Evolutionary conservation across 1,284 basidiomycete species (phyloP), one percentile per base, ranked within the genome.

Genomic region (Melampsora americana): DNA sequence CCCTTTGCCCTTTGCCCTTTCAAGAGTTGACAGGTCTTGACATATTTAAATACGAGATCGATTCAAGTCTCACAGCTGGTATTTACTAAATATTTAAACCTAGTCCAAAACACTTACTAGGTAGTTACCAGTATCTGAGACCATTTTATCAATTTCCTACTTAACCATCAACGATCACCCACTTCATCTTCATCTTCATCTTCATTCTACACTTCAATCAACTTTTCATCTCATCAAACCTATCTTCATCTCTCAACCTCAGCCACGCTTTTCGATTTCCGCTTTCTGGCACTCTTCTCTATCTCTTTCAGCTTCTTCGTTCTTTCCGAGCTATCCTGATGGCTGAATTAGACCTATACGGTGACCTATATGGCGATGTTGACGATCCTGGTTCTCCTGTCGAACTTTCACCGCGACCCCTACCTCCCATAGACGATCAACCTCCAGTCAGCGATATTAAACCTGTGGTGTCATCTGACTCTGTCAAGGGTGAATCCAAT

Each of bases 281-380:
- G 5, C 28, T 20, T 35, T 26, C 6, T 30, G 9, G 7, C 60
- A 32, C 60, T 18, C 28, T 62, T 28, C 20, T 28, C 32, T 20
- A 1, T 18, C 18, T 35, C 60, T 2, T 62, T 30, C 9, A 35
- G 20, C 26, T 62, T 6, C 18, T 20, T 5, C 28, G 5, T 4
- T 12, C 20, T 28, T 60, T 62, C 20, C 32, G 32, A 62, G 6
- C 20, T 28, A 56, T 56, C 18, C 53, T 56, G 6, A 74, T 74
- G 72, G 72, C 72, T 46, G 72, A 74, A 67, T 64, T 74, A 18
- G 72, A 74, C 53, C 72, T 74, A 20, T 74, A 74, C 65, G 72
- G 72, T n/a, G 72, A 74, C 44, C 65, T 74, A 4, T 74, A 74
- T 48, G 72, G 72, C 28, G 72, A 74, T 46, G 72, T 74, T 2